These are phyloP conservation scores for Cercospora sp. DNA, from an alignment of 2,329 filamentous ascomycete genomes.

Conservation along the genomic window DNA sequence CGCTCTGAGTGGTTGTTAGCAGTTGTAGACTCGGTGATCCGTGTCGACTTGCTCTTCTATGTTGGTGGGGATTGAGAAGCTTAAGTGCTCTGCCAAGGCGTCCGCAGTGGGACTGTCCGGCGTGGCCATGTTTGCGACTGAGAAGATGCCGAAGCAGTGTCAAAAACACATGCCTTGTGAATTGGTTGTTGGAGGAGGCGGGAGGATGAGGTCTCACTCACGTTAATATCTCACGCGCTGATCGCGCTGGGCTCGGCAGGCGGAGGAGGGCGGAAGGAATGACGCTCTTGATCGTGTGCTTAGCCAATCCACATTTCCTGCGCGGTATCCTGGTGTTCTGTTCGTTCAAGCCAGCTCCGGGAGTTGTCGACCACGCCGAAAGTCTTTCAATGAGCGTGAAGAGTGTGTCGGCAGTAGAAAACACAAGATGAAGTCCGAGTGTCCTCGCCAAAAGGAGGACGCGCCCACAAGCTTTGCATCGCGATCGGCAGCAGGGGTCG, in stretches of 20 bases:
- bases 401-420: background rate
- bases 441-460: conserved; percentile 9
- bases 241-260: conserved; percentile 1
- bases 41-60: conserved; percentile 24
- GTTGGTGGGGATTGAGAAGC: conserved; percentile 21
- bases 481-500: conserved; percentile 12
- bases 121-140: conserved; percentile 6
- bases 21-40: background rate
- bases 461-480: conserved; percentile 6
- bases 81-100: conserved; percentile 12
- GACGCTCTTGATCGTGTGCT: conserved; percentile 13
- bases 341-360: background rate
- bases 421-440: conserved; percentile 8
- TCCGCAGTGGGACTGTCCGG: conserved; percentile 5
- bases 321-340: background rate
- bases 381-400: background rate
- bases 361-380: background rate
- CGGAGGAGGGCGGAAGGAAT: conserved; percentile 19
- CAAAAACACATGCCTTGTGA: background rate
- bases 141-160: conserved; percentile 3
- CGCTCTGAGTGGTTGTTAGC: conserved; percentile 27
- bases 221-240: conserved; percentile 8
- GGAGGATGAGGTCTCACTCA: conserved; percentile 10
- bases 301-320: conserved; percentile 2
- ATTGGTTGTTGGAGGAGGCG: background rate